A percentile compares a stretch with the other conserved stretches of the same genome.
Conservation (phyloP, 257 asterid species). For the Rauvolfia tetraphylla region DNA sequence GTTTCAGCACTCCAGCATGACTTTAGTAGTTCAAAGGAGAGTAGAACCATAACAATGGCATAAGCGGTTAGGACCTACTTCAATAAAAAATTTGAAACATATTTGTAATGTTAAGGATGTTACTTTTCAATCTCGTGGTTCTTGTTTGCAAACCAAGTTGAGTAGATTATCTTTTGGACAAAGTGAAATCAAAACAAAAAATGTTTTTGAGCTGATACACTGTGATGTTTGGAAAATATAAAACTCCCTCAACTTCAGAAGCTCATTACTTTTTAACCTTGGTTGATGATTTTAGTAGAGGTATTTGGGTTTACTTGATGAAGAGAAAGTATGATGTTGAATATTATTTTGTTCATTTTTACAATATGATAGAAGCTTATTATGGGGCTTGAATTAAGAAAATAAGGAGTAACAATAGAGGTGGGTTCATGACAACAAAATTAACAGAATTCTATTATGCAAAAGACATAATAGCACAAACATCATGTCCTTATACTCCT, state of each 20-base stretch:
- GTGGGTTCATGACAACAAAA: not conserved
- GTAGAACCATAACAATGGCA: not conserved
- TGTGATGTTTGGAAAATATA: not conserved
- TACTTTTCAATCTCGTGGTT: not conserved
- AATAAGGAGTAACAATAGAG: not conserved
- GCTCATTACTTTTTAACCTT: not conserved
- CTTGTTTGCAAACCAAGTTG: not conserved
- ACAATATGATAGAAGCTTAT: not conserved
- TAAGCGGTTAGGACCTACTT: not conserved
- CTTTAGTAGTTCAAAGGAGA: too few species aligned
- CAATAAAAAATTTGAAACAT: not conserved
- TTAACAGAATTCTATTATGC: not conserved
- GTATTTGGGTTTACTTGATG: not conserved
- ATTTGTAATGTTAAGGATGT: not conserved
- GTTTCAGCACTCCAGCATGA: too few species aligned
- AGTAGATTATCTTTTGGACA: not conserved
- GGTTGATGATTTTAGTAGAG: not conserved
- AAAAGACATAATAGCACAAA: not conserved
- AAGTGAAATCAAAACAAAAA: not conserved
- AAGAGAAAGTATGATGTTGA: not conserved
- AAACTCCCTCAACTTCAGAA: not conserved
- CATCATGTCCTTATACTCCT: not conserved
- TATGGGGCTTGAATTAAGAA: too few species aligned
- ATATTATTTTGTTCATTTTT: not conserved
- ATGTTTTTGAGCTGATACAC: not conserved